Conservation (phyloP, 768 basidiomycete genomes). For the Candolleomyces eurysporus region DNA sequence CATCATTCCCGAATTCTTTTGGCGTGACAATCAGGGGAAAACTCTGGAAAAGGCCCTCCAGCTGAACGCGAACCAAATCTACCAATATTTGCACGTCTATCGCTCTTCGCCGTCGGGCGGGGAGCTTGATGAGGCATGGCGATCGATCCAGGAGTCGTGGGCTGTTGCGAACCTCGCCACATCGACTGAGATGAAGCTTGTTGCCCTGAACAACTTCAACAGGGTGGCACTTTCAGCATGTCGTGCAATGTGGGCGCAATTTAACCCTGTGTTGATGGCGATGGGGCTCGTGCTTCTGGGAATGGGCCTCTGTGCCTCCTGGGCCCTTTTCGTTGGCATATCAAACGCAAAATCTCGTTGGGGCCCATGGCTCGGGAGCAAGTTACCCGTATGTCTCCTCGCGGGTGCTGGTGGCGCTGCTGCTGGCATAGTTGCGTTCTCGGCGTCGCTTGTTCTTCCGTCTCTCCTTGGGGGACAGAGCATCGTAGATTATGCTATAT, state of each 20-base stretch:
- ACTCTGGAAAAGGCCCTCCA: constrained; percentile 57
- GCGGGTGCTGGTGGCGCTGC: constrained; percentile 40
- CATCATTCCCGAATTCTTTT: constrained; percentile 90
- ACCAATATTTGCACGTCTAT: constrained; percentile 74
- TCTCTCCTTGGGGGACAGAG: constrained; percentile 14
- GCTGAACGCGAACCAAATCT: constrained; percentile 74
- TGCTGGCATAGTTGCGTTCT: constrained; percentile 5
- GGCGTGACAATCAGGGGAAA: constrained; percentile 35
- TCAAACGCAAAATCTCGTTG: constrained; percentile 31
- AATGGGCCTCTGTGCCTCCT: constrained; percentile 51
- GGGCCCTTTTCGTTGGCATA: constrained; percentile 52
- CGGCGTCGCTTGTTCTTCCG: no score
- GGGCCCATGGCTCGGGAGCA: constrained; percentile 40
- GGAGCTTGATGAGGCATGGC: constrained; percentile 72
- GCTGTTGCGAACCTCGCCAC: constrained; percentile 40
- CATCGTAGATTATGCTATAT: constrained; percentile 48
- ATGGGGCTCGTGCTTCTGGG: constrained; percentile 66
- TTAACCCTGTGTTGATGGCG: constrained; percentile 76
- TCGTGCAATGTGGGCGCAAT: constrained; percentile 92
- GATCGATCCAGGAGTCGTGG: constrained; percentile 10
- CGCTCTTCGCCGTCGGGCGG: constrained; percentile 64
- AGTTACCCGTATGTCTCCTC: constrained; percentile 28
- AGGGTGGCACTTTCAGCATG: constrained; percentile 66
- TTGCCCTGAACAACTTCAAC: constrained; percentile 51
- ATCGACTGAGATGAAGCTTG: constrained; percentile 31